Base-by-base conservation (phyloP, 2,329 filamentous ascomycete genomes). In the Sporothrix brunneoviolacea region DNA sequence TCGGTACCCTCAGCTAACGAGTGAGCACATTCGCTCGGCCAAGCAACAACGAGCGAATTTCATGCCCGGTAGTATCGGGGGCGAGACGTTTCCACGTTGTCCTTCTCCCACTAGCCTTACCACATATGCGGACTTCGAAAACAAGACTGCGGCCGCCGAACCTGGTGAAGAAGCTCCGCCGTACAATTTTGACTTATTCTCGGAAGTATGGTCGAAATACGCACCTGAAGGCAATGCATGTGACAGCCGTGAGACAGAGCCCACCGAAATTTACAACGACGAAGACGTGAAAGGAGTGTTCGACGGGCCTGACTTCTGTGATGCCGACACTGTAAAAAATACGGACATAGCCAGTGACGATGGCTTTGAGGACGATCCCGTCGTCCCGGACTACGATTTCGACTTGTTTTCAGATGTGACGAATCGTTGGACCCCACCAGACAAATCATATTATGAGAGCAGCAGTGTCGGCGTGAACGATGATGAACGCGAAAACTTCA, bases 141-240 rank as follows among this genome's bases (percentile, higher is more conserved):
- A 49, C 28, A 10, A 6, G 3, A 16, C 32, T 21, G 18, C 32
- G 7, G 24, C 22, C 24, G 38, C 16, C 22, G 22, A 27, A 3
- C 24, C 21, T 4, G 43, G 38, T 13, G 39, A 50, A 22, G 48
- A 42, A 3, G 39, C 52, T 8, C 53, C 50, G 3, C 48, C 50
- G 0, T 56, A 56, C 42, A 45, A 56, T 9, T 56, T 51, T 36
- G 50, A 50, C 27, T 40, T 46, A 4, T 49, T 53, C 18, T 53
- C 52, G 0, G 52, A 49, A 12, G 16, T 30, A 2, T 38, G 18
- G 8, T 19, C 32, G 1, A 12, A 28, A 33, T 4, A 18, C 4
- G n/a, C 24, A 5, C 10, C 40, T 8, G 9, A 22, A 4, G 13
- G 8, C 24, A 9, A 13, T 13, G 21, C 19, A 0, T 4, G 13